phyloP scores from a whole-genome alignment of 805 yeast genomes.

The Candida nanaspora region DNA sequence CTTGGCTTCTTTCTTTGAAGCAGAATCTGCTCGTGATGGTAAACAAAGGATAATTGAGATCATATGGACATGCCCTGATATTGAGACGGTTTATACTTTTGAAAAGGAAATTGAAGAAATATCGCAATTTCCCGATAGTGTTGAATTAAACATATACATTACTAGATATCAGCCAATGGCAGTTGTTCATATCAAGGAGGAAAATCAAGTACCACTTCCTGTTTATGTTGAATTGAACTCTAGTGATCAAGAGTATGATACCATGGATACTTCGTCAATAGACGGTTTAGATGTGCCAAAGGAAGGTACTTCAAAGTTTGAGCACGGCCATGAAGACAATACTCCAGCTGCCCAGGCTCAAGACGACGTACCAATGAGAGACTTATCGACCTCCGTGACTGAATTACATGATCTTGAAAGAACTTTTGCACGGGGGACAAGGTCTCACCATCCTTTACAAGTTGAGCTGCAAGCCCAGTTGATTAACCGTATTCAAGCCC shows the following conservation, averaged over 20 bases:
- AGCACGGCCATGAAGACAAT: no score
- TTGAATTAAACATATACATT: slow-evolving; percentile 22
- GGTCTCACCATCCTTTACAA: not conserved
- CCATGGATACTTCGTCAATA: no score
- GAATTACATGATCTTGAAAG: not conserved
- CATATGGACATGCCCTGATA: slow-evolving; percentile 24
- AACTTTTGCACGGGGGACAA: not conserved
- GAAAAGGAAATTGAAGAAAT: slow-evolving; percentile 21
- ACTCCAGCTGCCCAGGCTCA: no score
- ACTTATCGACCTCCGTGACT: no score
- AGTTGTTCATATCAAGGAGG: not conserved
- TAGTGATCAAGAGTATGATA: no score
- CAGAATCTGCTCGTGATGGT: slow-evolving; percentile 18
- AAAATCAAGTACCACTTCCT: no score
- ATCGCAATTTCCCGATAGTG: slow-evolving; percentile 14
- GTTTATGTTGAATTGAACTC: no score
- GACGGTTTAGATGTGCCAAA: no score
- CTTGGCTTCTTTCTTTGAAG: slow-evolving; percentile 25
- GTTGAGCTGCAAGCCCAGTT: not conserved
- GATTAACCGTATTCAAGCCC: not conserved
- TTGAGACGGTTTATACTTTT: slow-evolving; percentile 24
- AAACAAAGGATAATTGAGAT: slow-evolving; percentile 17
- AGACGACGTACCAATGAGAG: no score
- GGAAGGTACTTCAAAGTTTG: no score
- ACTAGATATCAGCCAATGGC: slow-evolving; percentile 10